A percentile compares a stretch with the other conserved stretches of the same genome.
phyloP scores from a whole-genome alignment of 768 basidiomycete genomes.

The Suillus sp. region DNA sequence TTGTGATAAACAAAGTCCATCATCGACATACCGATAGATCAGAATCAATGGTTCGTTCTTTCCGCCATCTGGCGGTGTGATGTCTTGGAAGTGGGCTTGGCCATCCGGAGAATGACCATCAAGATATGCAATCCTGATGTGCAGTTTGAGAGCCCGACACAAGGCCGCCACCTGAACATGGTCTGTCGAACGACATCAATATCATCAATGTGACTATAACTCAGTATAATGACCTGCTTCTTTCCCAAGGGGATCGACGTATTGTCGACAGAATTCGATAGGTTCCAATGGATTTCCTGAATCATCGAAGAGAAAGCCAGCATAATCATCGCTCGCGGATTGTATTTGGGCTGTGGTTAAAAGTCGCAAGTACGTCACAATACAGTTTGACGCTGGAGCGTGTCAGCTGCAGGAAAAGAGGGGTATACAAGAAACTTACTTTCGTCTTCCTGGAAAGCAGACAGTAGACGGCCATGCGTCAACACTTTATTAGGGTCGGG shows the following conservation, averaged over 20 bases:
- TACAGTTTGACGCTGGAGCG: conserved; percentile 60
- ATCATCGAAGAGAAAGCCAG: conserved; percentile 55
- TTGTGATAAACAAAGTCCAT: conserved; percentile 8
- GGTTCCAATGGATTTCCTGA: conserved; percentile 50
- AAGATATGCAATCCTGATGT: conserved; percentile 78
- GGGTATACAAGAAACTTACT: conserved; percentile 35
- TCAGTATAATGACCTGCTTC: conserved; percentile 62
- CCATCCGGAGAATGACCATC: conserved; percentile 59
- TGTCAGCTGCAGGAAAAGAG: conserved; percentile 11
- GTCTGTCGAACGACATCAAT: conserved; percentile 44
- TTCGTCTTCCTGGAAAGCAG: conserved; percentile 55
- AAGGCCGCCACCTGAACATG: conserved; percentile 84
- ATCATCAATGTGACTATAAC: not conserved
- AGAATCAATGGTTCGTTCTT: conserved; percentile 59
- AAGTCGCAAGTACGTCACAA: conserved; percentile 80
- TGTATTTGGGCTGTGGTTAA: conserved; percentile 85
- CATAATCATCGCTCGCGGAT: conserved; percentile 57
- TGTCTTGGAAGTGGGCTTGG: conserved; percentile 66
- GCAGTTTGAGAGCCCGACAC: conserved; percentile 62
- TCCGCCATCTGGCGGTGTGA: conserved; percentile 39
- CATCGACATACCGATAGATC: conserved; percentile 65
- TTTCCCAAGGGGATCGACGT: conserved; percentile 76
- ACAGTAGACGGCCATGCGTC: conserved; percentile 43
- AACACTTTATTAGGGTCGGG: conserved; percentile 39
- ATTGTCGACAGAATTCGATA: conserved; percentile 69